phyloP scores from a whole-genome alignment of 2,329 filamentous ascomycete genomes.

The Phialophora verrucosa region DNA sequence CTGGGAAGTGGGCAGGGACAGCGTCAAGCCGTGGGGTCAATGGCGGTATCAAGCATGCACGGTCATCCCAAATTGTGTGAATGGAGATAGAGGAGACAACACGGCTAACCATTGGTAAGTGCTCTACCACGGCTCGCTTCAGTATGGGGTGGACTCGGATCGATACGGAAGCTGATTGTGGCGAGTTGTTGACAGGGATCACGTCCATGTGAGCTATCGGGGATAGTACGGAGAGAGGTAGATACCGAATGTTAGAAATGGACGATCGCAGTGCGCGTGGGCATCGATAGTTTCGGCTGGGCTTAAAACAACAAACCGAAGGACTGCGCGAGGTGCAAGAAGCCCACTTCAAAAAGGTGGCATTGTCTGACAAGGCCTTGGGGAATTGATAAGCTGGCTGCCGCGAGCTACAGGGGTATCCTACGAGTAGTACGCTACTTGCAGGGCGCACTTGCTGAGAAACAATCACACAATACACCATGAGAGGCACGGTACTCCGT shows the following conservation, averaged over 20 bases:
- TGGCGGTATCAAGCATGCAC: constrained; percentile 43
- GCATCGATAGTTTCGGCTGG: not conserved
- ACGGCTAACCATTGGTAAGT: constrained; percentile 43
- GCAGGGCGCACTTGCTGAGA: not conserved
- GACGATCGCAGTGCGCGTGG: not conserved
- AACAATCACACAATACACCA: not conserved
- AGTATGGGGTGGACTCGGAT: not conserved
- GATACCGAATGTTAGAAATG: not conserved
- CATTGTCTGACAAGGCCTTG: not conserved
- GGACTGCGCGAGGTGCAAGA: not conserved
- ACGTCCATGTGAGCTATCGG: not conserved
- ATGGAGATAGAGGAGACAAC: constrained; percentile 51
- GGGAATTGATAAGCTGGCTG: not conserved
- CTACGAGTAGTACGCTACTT: too few species aligned
- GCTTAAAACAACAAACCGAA: not conserved
- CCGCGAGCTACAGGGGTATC: too few species aligned
- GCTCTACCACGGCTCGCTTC: not conserved
- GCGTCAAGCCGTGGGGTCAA: constrained; percentile 48
- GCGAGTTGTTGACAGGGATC: not conserved
- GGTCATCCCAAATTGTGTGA: constrained; percentile 40
- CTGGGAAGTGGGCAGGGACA: constrained; percentile 50
- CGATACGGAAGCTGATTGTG: not conserved
- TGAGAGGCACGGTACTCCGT: not conserved
- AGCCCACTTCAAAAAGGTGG: not conserved
- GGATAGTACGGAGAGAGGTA: not conserved